Evolutionary conservation across 1,284 basidiomycete species (phyloP), one percentile per base, ranked within the genome.

Genomic region (Puccinia horiana): DNA sequence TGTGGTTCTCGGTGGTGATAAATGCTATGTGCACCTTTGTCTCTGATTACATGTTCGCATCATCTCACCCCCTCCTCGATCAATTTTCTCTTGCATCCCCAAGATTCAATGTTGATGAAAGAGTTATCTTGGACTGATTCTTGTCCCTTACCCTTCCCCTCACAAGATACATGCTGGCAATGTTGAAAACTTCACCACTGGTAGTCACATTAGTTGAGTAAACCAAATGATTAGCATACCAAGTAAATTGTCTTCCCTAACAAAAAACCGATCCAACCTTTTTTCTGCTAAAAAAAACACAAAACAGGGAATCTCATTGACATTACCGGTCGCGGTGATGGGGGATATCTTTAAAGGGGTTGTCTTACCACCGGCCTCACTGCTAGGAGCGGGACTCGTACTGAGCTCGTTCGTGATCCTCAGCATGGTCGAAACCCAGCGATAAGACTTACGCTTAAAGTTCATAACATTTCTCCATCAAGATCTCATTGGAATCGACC

Each of bases 101-200:
- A 29, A 49, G 8, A 1, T 40, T 49, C 32, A 5, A 54, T 0
- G 16, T n/a, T 11, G 26, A 16, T 58, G 0, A 9, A 3, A 56
- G 37, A 35, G 11, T 32, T 0, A 52, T 18, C 26, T 44, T 16
- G 6, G 32, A 56, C 35, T 56, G 58, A n/a, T 26, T 32, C 40
- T 11, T 47, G 29, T 61, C 29, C 2, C 6, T 16, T 16, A 23
- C 11, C 9, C 40, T n/a, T 18, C 47, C 44, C 12, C 44, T 35
- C 26, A 16, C 63, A 56, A 80, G 78, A 47, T 87, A 86, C 76
- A 83, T 87, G 44, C 82, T 85, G 83, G 94, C 96, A 6, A 98
- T 98, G 95, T 91, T 99, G 83, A 98, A 97, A 89, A 98, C 96
- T 2, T 96, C 95, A 2, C 96, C 78, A 42, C 40, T 80, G 42